Conservation (phyloP, 768 basidiomycete species). For the Coprinopsis marcescibilis region DNA sequence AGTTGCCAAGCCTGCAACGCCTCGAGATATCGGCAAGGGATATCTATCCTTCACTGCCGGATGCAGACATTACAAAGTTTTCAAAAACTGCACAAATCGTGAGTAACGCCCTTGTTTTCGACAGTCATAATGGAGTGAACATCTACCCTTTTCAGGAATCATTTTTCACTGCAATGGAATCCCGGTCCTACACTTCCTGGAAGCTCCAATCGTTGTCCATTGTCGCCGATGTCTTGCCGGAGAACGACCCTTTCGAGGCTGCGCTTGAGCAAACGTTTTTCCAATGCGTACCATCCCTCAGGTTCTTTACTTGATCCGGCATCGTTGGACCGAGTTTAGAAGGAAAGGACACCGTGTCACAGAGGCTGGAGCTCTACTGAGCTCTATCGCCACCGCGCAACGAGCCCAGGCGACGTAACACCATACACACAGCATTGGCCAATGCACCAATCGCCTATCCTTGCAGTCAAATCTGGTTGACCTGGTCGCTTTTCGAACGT, state of each 20-base stretch:
- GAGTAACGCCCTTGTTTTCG: slow-evolving; percentile 8
- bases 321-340: not conserved
- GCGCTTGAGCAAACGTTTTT: slow-evolving; percentile 28
- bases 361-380: too few relatives aligned
- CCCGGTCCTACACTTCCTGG: slow-evolving; percentile 26
- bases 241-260: slow-evolving; percentile 22
- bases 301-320: slow-evolving; percentile 15
- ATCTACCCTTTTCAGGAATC: slow-evolving; percentile 18
- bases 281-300: slow-evolving; percentile 27
- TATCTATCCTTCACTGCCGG: slow-evolving; percentile 25
- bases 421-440: too few relatives aligned
- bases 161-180: slow-evolving; percentile 31
- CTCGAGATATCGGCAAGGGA: slow-evolving; percentile 36
- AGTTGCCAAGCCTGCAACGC: slow-evolving; percentile 26
- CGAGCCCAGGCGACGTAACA: too few relatives aligned
- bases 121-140: slow-evolving; percentile 1
- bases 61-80: slow-evolving; percentile 6
- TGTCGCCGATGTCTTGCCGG: slow-evolving; percentile 26
- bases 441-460: too few relatives aligned
- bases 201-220: slow-evolving; percentile 27
- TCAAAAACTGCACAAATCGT: slow-evolving; percentile 24
- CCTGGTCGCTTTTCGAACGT: too few relatives aligned
- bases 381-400: too few relatives aligned
- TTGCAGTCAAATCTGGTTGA: too few relatives aligned
- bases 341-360: not conserved